Evolutionary conservation across 1,139 yeast genomes (phyloP), one percentile per base, ranked within the genome.

Genomic region (Candida tetrigidarum): DNA sequence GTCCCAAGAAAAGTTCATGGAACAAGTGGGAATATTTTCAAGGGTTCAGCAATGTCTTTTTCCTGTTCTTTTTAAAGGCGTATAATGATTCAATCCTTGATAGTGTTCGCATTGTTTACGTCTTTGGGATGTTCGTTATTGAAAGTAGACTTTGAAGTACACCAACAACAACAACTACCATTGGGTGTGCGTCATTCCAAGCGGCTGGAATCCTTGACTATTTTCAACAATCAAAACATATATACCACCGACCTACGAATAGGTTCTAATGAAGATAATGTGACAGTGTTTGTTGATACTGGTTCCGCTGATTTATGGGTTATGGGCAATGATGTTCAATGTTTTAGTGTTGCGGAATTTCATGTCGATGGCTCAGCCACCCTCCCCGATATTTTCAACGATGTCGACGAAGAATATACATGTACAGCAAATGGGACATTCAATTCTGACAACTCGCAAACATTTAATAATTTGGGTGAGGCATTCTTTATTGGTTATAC

Each of bases 291-390:
- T 39, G 63, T 74, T 15, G 79, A 74, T 32, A 74, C 80, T 6
- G 78, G 78, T 9, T 69, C 75, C 12, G 57, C 71, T 25, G 78
- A 73, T 48, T 54, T 74, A 45, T 74, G 80, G 80, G 63, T 74
- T 6, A 43, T 45, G 55, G 40, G 43, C 2, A 22, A 28, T 2
- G 42, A 43, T 20, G 51, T 45, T 1, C 14, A 33, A 2, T 50
- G 55, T 39, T 69, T 74, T 16, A 22, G 9, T 7, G 9, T 22
- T 10, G 76, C 75, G 8, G 67, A 48, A 22, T 49, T 43, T 37
- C 25, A 43, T 4, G 35, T 39, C 30, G 40, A 39, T 12, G 23
- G 15, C 10, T 48, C 46, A 23, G 26, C 42, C 9, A 22, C 25
- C 9, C 25, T 22, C 25, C 25, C 25, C 9, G 25, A 22, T 7